phyloP scores from a whole-genome alignment of 2,329 filamentous ascomycete genomes.

The Talaromyces piceae region DNA sequence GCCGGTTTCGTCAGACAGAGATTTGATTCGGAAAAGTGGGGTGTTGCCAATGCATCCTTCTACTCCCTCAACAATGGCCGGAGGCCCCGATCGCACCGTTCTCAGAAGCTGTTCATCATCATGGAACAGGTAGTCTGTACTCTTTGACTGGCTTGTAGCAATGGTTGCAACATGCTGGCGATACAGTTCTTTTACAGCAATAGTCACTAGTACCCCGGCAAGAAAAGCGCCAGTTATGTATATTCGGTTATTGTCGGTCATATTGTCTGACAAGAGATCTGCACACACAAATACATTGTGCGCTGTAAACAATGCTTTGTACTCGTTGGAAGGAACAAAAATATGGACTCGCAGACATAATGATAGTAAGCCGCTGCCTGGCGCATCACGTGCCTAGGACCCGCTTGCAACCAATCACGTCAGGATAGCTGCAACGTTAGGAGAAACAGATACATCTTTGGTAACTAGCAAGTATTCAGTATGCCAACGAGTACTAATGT shows the following conservation, averaged over 20 bases:
- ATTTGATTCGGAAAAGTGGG: slow-evolving; percentile 76
- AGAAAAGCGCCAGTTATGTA: slow-evolving; percentile 66
- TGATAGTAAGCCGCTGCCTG: not conserved
- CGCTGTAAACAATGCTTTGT: too few relatives aligned
- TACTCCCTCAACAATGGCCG: slow-evolving; percentile 64
- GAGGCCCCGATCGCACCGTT: slow-evolving; percentile 25
- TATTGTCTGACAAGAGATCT: slow-evolving; percentile 11
- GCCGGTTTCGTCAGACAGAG: slow-evolving; percentile 76
- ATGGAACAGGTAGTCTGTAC: slow-evolving; percentile 46
- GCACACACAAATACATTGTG: too few relatives aligned
- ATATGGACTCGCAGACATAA: too few relatives aligned
- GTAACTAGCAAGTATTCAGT: too few relatives aligned
- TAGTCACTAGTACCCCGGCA: slow-evolving; percentile 66
- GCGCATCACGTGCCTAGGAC: not conserved
- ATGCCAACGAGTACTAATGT: too few relatives aligned
- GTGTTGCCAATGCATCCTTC: slow-evolving; percentile 92
- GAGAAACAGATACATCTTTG: too few relatives aligned
- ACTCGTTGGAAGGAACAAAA: not conserved
- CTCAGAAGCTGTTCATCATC: slow-evolving; percentile 36
- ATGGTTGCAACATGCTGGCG: slow-evolving; percentile 36
- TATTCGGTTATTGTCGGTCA: slow-evolving; percentile 31
- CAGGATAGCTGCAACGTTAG: too few relatives aligned
- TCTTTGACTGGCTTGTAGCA: slow-evolving; percentile 41
- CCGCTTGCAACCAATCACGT: not conserved
- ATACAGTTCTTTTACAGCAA: slow-evolving; percentile 71